Evolutionary conservation across 805 yeast species (phyloP), one percentile per base, ranked within the genome.

Genomic region (Candida ponderosae): DNA sequence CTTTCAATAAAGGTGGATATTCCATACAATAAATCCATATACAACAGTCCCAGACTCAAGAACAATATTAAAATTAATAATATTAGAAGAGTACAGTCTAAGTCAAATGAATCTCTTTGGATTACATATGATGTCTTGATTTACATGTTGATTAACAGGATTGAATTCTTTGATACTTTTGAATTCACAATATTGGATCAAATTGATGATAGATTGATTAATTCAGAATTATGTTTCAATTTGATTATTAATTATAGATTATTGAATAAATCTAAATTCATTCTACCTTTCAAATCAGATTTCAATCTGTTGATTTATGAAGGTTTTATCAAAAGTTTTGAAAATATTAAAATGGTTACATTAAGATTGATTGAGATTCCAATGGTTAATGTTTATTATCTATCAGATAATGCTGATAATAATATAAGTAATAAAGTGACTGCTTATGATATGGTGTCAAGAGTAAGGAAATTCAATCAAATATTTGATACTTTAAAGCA

Each of bases 181-280:
- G 40, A 40, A 15, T 40, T 40, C 19, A 23, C 38, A 2, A 17
- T 40, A 0, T n/a, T 40, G 6, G 41, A 38, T 23, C 36, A 19
- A 7, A 11, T 40, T 9, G 43, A 38, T 40, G 19, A 18, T 11
- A 13, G 41, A 16, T 13, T 18, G 4, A 21, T 26, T 4, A 23
- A 32, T 5, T 26, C 37, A 1, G 38, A 40, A 15, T 16, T 37
- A 11, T 24, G 34, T 3, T 20, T 40, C 3, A 21, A 34, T 4
- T 1, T 40, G 13, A 24, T 39, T 17, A 10, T 16, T 4, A 21
- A 33, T 17, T 31, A 34, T 9, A 31, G 18, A 14, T 4, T 32
- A 1, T 24, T 6, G 2, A 29, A 15, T 16, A 18, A 13, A 17
- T 18, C 11, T 3, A 38, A 30, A 23, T 18, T 38, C 6, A 27